These are phyloP conservation scores for Globisporangium takayamanum DNA, from an alignment of 352 stramenopile species.

Conservation along the genomic window DNA sequence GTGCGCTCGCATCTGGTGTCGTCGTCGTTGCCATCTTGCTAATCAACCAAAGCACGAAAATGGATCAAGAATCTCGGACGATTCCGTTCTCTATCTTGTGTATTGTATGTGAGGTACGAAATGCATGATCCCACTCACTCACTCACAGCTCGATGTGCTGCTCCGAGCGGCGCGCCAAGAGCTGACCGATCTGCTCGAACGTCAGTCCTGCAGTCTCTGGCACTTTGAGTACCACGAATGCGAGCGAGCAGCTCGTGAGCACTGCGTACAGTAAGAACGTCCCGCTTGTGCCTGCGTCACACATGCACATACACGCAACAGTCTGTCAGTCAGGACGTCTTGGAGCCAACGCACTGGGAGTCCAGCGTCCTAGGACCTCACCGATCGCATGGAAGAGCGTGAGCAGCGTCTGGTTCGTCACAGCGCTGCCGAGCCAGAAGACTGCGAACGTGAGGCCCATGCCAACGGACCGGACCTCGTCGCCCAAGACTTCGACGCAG, in stretches of 20 bases:
- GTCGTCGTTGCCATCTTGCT: no score
- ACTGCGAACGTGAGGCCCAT: slow-evolving; percentile 70
- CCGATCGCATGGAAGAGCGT: slow-evolving; percentile 46
- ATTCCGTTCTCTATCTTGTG: neutral
- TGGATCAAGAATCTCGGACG: neutral
- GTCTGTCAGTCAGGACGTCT: neutral
- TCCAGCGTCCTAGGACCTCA: slow-evolving; percentile 2
- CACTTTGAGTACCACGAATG: slow-evolving; percentile 54
- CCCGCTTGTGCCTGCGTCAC: slow-evolving; percentile 20
- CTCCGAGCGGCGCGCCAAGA: slow-evolving; percentile 22
- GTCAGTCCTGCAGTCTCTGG: slow-evolving; percentile 57
- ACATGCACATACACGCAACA: no score
- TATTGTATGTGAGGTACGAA: neutral
- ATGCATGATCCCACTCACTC: neutral
- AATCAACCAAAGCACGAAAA: no score
- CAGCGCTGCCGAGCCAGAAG: slow-evolving; percentile 61
- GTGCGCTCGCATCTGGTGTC: neutral
- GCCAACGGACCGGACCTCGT: slow-evolving; percentile 63
- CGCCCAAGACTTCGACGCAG: slow-evolving; percentile 54
- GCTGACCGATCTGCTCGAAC: slow-evolving; percentile 56
- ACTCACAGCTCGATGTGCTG: slow-evolving; percentile 1
- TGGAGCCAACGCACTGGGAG: neutral
- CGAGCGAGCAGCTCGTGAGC: slow-evolving; percentile 34
- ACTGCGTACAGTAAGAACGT: slow-evolving; percentile 53
- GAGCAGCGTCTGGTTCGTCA: slow-evolving; percentile 67